Base-by-base conservation (phyloP, 495 filamentous ascomycete genomes). In the Penicillium mononematosum region DNA sequence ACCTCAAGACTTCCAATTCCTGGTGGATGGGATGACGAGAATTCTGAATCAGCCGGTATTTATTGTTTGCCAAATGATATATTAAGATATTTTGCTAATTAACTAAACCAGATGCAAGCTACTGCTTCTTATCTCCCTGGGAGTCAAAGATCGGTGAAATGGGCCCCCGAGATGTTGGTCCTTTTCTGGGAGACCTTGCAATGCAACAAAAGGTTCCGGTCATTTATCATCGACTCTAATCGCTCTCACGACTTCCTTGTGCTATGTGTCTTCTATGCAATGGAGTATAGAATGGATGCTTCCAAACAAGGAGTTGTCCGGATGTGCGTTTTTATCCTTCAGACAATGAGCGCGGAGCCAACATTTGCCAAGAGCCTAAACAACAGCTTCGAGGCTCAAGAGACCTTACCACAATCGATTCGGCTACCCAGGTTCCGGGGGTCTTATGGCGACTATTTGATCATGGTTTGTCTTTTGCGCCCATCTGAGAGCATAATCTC, bases 161-260 rank as follows among this genome's bases (percentile, higher is more conserved):
- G 92, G 81, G 90, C 92, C 2, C 92, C 95, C 8, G 94, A 99
- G 71, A 96, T 96, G 78, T 84, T 98, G 38, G 92, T 98, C 81
- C 82, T 99, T 3, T 99, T 97, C 70, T 99, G 94, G 94, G 94
- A 99, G 74, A 83, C 89, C 8, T 81, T 96, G 27, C 94, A 99
- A 70, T 97, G 93, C 80, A 99, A 99, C 72, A 98, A 96, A 75
- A 83, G 95, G 47, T 98, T 99, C 74, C 80, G 95, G 47, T 93
- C 91, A 1, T 99, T 96, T 72, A 93, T 99, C 66, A 92, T 97
- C 58, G 94, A 98, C 61, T 97, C 94, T 0, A 91, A 96, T 61
- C 81, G 92, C 39, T 88, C 90, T 0, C 90, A 96, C 66, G 94
- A 99, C 68, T 98, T 97, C 66, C 78, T 96, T 43, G 85, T 97